phyloP scores from a whole-genome alignment of 2,329 filamentous ascomycete species.

The Neoscytalidium dimidiatum region DNA sequence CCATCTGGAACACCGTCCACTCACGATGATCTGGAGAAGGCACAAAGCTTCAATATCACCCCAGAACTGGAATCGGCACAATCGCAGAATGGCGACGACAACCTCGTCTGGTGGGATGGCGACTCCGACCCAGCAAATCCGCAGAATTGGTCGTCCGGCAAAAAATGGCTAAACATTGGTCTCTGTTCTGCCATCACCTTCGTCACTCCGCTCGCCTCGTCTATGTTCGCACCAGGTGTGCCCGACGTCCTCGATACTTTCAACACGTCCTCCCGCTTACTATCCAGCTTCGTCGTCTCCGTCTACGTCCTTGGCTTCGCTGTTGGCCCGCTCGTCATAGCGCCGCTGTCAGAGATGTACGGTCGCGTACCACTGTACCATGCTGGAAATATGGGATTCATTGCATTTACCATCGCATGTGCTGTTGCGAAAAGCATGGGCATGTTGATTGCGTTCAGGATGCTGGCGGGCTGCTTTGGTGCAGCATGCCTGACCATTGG shows the following conservation, averaged over 20 bases:
- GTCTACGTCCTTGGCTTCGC: slow-evolving; percentile 30
- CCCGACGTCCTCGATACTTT: slow-evolving; percentile 66
- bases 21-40: not conserved
- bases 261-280: slow-evolving; percentile 49
- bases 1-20: not conserved
- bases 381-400: slow-evolving; percentile 55
- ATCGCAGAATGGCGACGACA: not conserved
- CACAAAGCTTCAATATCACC: not conserved
- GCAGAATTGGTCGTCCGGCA: slow-evolving; percentile 26
- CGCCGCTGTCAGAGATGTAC: slow-evolving; percentile 31
- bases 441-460: slow-evolving; percentile 40
- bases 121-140: slow-evolving; percentile 28
- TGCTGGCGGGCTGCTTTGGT: slow-evolving; percentile 37
- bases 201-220: slow-evolving; percentile 52
- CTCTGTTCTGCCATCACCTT: slow-evolving; percentile 29
- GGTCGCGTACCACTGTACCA: slow-evolving; percentile 47
- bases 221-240: slow-evolving; percentile 69
- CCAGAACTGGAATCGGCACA: not conserved
- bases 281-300: slow-evolving; percentile 51
- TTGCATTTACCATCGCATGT: slow-evolving; percentile 62
- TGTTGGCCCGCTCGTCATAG: slow-evolving; percentile 30
- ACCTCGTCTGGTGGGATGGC: slow-evolving; percentile 7
- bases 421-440: slow-evolving; percentile 52
- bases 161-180: slow-evolving; percentile 27
- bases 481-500: slow-evolving; percentile 36